phyloP scores from a whole-genome alignment of 257 asterid genomes.

The Eucommia ulmoides region DNA sequence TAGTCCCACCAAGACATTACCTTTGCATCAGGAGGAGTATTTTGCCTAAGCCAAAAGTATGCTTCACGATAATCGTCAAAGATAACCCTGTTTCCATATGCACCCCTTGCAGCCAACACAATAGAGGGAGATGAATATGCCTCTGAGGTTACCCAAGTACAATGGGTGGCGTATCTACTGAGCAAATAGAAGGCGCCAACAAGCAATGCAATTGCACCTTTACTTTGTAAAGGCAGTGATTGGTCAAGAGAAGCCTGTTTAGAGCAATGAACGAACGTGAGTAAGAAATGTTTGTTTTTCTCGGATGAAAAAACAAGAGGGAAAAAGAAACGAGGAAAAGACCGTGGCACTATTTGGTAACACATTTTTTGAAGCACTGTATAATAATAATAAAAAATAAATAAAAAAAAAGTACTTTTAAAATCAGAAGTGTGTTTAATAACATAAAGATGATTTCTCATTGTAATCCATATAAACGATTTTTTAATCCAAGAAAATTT shows the following conservation, averaged over 20 bases:
- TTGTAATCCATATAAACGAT: too few relatives aligned
- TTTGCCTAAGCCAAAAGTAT: slow-evolving; percentile 86
- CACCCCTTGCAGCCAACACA: slow-evolving; percentile 98
- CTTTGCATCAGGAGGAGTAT: slow-evolving; percentile 94
- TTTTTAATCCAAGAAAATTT: too few relatives aligned
- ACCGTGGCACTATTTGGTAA: too few relatives aligned
- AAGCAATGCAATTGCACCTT: slow-evolving; percentile 86
- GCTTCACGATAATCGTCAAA: slow-evolving; percentile 97
- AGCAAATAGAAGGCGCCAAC: slow-evolving; percentile 79
- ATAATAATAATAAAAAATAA: too few relatives aligned
- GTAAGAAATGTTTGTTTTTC: not conserved
- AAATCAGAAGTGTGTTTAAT: too few relatives aligned
- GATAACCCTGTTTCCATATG: slow-evolving; percentile 84
- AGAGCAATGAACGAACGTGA: slow-evolving; percentile 6
- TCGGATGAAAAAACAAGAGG: too few relatives aligned
- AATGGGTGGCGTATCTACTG: slow-evolving; percentile 83
- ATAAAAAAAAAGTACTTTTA: too few relatives aligned
- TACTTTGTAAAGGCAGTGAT: slow-evolving; percentile 63
- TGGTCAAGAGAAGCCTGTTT: slow-evolving; percentile 70
- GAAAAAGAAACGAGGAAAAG: slow-evolving; percentile 1
- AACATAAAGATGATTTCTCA: too few relatives aligned
- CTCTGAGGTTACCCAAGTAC: slow-evolving; percentile 98
- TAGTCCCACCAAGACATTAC: slow-evolving; percentile 99
- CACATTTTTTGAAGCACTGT: too few relatives aligned
- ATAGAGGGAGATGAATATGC: slow-evolving; percentile 99